Percentiles rank a stretch among this genome's conserved stretches.
Conservation (phyloP, 257 asterid genomes). For the Ocimum tenuiflorum region DNA sequence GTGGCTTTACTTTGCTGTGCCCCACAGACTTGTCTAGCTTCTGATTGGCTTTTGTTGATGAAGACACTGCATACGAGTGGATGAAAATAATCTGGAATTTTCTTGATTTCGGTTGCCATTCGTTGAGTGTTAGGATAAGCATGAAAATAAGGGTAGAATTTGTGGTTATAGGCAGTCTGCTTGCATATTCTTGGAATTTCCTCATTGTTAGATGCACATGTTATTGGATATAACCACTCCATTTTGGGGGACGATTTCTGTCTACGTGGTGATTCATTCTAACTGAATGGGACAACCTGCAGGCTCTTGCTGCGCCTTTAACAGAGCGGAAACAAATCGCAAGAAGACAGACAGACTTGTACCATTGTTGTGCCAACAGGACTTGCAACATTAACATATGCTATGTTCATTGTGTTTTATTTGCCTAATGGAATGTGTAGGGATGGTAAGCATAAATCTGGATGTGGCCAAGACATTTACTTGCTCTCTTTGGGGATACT, state of each 20-base stretch:
- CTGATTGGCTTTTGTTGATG: conserved; percentile 18
- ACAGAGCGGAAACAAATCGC: background rate
- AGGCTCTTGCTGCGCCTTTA: background rate
- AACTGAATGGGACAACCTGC: background rate
- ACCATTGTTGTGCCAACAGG: background rate
- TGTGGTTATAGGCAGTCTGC: conserved; percentile 25
- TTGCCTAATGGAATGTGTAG: background rate
- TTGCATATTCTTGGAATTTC: conserved; percentile 6
- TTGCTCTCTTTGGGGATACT: no score
- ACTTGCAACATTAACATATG: background rate
- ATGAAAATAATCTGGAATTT: conserved; percentile 18
- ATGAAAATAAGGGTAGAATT: conserved; percentile 14
- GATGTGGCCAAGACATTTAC: no score
- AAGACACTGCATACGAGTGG: conserved; percentile 30
- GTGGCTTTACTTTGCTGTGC: conserved; percentile 38
- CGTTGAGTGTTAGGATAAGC: conserved; percentile 31
- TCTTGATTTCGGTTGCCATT: conserved; percentile 10
- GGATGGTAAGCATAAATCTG: background rate
- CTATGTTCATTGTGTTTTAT: background rate
- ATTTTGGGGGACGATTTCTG: background rate
- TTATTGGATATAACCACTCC: conserved; percentile 20
- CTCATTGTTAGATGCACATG: background rate
- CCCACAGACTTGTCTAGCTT: conserved; percentile 28
- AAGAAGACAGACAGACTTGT: background rate
- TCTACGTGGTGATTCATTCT: conserved; percentile 8